Evolutionary conservation across 768 basidiomycete species (phyloP), one percentile per base, ranked within the genome.

Genomic region (Podaxis sp.): DNA sequence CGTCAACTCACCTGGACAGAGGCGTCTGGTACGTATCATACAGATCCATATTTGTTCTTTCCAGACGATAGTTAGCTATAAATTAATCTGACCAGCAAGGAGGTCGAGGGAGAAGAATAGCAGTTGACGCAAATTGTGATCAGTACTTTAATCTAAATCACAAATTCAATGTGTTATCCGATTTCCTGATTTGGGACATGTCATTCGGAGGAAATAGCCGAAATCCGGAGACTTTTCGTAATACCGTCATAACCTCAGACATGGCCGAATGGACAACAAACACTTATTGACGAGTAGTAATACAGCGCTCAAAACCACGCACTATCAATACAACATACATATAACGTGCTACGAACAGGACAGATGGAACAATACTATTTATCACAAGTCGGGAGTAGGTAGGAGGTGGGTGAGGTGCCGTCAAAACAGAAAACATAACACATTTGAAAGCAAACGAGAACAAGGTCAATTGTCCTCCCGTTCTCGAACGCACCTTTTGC

Each of bases 11-110:
- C 91, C 90, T 93, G 22, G 91, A 86, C 38, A 93, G 82, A 2
- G 91, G 91, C 2, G 90, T 91, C 69, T 92, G 91, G 66, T 93
- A 93, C 0, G 84, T 87, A 67, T 91, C 81, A 64, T 85, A 84
- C 41, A 76, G 75, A 59, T 90, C 89, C 88, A 89, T 87, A 9
- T 50, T 49, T 27, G 47, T 29, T 46, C 19, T 50, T 6, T 47
- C 7, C 25, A 27, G 27, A 4, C n/a, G 59, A 53, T 43, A 33
- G 15, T 47, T 47, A 54, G 43, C 13, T 29, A 51, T 62, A 56
- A 56, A 38, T 49, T 49, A 36, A 29, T 17, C 36, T 25, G 24
- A n/a, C 24, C n/a, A 43, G 40, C 3, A 41, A 15, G 25, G 36
- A 33, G 54, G n/a, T 41, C 19, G 22, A 7, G 27, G 22, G 19